Evolutionary conservation across 805 yeast species (phyloP).

Genomic region (Kurtzmaniella fragi): DNA sequence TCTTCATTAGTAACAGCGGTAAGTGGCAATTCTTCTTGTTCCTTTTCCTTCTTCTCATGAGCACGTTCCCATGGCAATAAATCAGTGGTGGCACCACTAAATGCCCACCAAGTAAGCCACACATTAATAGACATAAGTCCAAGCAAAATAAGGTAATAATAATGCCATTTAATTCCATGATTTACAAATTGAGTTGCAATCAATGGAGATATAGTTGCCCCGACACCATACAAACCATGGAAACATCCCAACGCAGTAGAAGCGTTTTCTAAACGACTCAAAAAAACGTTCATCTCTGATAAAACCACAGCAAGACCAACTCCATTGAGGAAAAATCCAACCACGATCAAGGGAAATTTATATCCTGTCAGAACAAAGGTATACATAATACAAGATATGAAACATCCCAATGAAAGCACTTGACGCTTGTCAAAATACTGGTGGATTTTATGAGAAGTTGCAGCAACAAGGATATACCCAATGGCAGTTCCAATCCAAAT

Average conservation of each 20-base stretch:
- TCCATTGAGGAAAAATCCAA: conserved; percentile 56
- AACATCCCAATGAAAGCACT: conserved; percentile 34
- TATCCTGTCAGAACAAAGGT: conserved; percentile 45
- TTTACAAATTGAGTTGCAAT: conserved; percentile 52
- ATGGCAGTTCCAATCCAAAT: conserved; percentile 55
- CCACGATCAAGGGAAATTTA: conserved; percentile 42
- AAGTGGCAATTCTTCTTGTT: conserved; percentile 2
- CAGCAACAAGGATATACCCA: conserved; percentile 51
- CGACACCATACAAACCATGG: conserved; percentile 70
- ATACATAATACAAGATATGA: conserved; percentile 34
- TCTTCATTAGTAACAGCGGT: neutral
- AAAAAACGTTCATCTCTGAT: conserved; percentile 49
- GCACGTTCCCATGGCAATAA: conserved; percentile 29
- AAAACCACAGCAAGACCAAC: conserved; percentile 46
- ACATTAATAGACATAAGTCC: conserved; percentile 31
- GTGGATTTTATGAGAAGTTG: conserved; percentile 42
- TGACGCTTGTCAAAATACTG: conserved; percentile 35
- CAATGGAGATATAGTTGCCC: conserved; percentile 68
- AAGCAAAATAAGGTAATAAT: conserved; percentile 45
- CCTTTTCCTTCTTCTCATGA: conserved; percentile 1
- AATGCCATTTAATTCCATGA: conserved; percentile 49
- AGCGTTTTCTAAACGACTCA: conserved; percentile 46
- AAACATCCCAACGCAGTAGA: conserved; percentile 55
- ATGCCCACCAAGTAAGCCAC: conserved; percentile 29
- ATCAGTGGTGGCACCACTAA: conserved; percentile 45